Conservation (phyloP, 2,329 filamentous ascomycete species). For the Venturia nashicola region DNA sequence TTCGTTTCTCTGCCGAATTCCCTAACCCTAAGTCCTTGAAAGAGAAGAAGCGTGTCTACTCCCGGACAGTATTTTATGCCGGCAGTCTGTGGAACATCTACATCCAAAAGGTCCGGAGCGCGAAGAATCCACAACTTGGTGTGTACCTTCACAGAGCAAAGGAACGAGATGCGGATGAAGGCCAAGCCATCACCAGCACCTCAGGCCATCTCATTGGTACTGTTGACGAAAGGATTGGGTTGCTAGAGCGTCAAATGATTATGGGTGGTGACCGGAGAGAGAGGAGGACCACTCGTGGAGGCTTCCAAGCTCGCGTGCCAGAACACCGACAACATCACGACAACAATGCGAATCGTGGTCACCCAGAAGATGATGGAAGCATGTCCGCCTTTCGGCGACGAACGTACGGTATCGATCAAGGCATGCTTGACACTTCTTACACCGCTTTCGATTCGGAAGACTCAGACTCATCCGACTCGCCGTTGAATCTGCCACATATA, state of each 20-base stretch:
- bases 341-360: conserved; percentile 25
- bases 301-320: background rate
- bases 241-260: conserved; percentile 40
- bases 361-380: conserved; percentile 28
- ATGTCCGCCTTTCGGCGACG: conserved; percentile 4
- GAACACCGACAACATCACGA: conserved; percentile 11
- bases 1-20: conserved; percentile 47
- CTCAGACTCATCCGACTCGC: background rate
- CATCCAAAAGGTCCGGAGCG: conserved; percentile 44
- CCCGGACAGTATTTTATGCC: conserved; percentile 46
- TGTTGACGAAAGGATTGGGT: conserved; percentile 42
- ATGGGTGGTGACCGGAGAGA: conserved; percentile 18
- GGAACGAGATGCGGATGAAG: conserved; percentile 30
- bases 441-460: conserved; percentile 6
- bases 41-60: conserved; percentile 47
- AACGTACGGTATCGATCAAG: conserved; percentile 1
- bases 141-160: conserved; percentile 48
- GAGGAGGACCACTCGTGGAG: background rate
- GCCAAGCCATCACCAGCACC: conserved; percentile 27
- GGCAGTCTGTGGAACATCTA: conserved; percentile 50
- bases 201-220: conserved; percentile 21
- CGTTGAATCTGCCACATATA: background rate
- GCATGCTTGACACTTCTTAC: conserved; percentile 6
- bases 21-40: conserved; percentile 43
- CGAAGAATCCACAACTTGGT: conserved; percentile 43